Evolutionary conservation across 176 grass and related monocot genomes (phyloP), one percentile per base, ranked within the genome.

Genomic region (Phragmites australis): DNA sequence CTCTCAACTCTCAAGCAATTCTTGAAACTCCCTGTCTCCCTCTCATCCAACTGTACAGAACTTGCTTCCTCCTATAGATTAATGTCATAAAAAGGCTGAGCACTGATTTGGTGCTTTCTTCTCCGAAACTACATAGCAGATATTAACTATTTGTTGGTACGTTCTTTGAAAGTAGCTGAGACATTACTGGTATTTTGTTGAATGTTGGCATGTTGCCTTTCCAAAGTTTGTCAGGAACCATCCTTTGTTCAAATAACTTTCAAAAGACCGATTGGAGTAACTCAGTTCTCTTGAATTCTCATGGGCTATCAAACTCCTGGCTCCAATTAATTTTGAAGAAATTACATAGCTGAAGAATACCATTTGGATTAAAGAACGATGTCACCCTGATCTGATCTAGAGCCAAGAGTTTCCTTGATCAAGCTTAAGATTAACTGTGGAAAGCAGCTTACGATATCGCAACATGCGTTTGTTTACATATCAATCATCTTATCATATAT

Each of bases 181-280:
- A 30, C 43, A 46, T 67, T 66, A 67, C 32, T 80, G 58, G n/a
- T 68, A 14, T 12, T 12, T 67, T 80, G 5, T 27, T 80, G 23
- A 2, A 44, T 30, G 6, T 31, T 79, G 25, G 5, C 49, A 39
- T 39, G n/a, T n/a, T 37, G 47, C 29, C 70, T 37, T 17, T 22
- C 6, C 6, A 54, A 39, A 73, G 1, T 70, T 50, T 49, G 26
- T 58, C 23, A 9, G 64, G 49, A 39, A 80, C 22, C 3, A 17
- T 57, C 49, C 10, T 42, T 42, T 81, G 5, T 31, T 68, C 25
- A 29, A 57, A 32, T 68, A 58, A 51, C 50, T 70, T 81, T 25
- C 9, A 0, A n/a, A 29, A 72, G 16, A 51, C 1, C 26, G 19
- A 31, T 29, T 48, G 67, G 45, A 19, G 42, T 27, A 29, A 45